Evolutionary conservation across 495 filamentous ascomycete genomes (phyloP), one percentile per base, ranked within the genome.

Genomic region (Aspergillus bertholletiae): DNA sequence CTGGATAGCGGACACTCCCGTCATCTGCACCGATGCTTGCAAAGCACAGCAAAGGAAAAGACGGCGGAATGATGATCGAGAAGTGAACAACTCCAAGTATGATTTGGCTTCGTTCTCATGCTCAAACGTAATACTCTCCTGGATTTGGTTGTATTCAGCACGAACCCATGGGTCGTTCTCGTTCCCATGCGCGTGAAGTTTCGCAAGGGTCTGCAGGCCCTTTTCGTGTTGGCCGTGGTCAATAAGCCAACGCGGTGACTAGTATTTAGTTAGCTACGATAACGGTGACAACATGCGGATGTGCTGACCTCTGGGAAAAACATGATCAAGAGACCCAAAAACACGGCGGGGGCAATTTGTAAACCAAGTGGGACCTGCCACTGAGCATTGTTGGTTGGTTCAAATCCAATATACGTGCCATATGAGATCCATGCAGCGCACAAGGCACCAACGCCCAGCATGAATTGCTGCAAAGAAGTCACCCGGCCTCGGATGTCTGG

Each of bases 1-100:
- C 73, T 89, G 85, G 60, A 89, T 88, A 0, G 86, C 86, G 4
- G 80, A 83, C 3, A 88, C 85, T 55, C 86, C 86, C 0, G 86
- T 89, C 85, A 89, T 85, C 60, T 90, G 87, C 15, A 83, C 77
- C 1, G 82, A 83, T 5, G 84, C 85, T 64, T 89, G 87, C 17
- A 90, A 65, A 0, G 86, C 72, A 60, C 79, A 82, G 50, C 84
- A 85, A 15, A 90, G 74, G 65, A 89, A 84, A 9, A 90, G 69
- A 13, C 87, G 80, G 17, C 87, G 82, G 74, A 88, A 88, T 2
- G 80, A 83, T 3, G 83, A 82, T 23, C 74, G 78, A 53, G 82
- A 80, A 6, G 66, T 83, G 63, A 89, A 86, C 2, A 90, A 74
- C 57, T 89, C 87, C 2, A 64, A 22, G 61, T 88, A 88, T 7